Evolutionary conservation across 768 basidiomycete genomes (phyloP).

Genomic region (Cyclocybe aegerita): DNA sequence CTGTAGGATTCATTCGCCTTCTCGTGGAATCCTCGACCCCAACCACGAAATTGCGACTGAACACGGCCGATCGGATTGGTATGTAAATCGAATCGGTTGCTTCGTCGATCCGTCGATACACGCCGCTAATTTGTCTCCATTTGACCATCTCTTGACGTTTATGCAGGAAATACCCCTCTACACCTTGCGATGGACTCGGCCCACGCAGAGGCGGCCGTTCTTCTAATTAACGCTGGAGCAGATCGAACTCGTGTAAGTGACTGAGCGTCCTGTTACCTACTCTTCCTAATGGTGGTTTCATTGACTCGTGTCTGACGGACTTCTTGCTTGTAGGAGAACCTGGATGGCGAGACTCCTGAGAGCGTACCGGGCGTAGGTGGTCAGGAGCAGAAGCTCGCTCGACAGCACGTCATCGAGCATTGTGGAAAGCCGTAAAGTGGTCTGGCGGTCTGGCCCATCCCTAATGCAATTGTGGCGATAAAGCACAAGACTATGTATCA

Average conservation of each 20-base stretch:
- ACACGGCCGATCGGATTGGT: slow-evolving; percentile 83
- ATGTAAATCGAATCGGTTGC: slow-evolving; percentile 16
- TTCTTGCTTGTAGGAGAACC: slow-evolving; percentile 59
- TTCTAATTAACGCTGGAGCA: slow-evolving; percentile 93
- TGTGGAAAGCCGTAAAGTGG: slow-evolving; percentile 55
- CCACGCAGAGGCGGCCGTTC: slow-evolving; percentile 86
- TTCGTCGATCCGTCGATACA: slow-evolving; percentile 17
- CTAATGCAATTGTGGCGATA: background rate
- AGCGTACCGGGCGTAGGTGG: slow-evolving; percentile 90
- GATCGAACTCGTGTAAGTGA: slow-evolving; percentile 81
- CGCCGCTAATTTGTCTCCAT: slow-evolving; percentile 14
- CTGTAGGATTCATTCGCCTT: slow-evolving; percentile 82
- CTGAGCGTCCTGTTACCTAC: slow-evolving; percentile 12
- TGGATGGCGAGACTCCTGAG: slow-evolving; percentile 86
- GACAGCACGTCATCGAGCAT: slow-evolving; percentile 69
- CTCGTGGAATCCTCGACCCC: slow-evolving; percentile 84
- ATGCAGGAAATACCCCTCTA: slow-evolving; percentile 87
- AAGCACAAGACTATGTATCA: background rate
- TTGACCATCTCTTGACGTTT: slow-evolving; percentile 13
- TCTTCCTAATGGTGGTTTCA: background rate
- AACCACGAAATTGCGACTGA: slow-evolving; percentile 76
- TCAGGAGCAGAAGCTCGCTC: slow-evolving; percentile 78
- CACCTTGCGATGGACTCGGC: slow-evolving; percentile 98
- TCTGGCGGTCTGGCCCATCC: background rate
- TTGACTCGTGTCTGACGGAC: slow-evolving; percentile 7